A percentile compares a stretch with the other conserved stretches of the same genome.
Evolutionary conservation across 768 basidiomycete species (phyloP).

Genomic region (Tulasnella calospora): DNA sequence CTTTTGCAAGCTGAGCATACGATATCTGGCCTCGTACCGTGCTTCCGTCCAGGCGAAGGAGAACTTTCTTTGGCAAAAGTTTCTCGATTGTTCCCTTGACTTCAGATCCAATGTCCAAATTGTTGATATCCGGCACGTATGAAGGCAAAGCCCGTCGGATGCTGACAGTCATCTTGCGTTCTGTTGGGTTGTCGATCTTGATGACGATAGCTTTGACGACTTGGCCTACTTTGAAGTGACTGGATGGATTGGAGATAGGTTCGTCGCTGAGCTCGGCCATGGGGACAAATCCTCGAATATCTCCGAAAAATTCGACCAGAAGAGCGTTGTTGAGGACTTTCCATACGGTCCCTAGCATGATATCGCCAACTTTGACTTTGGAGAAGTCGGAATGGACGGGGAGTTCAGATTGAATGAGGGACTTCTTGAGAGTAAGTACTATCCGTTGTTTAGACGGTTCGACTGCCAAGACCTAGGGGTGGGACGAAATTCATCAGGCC

Average conservation of each 20-base stretch:
- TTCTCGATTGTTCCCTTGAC: slow-evolving; percentile 35
- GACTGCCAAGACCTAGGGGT: slow-evolving; percentile 60
- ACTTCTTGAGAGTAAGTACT: slow-evolving; percentile 85
- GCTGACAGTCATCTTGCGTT: slow-evolving; percentile 68
- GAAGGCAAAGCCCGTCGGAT: slow-evolving; percentile 69
- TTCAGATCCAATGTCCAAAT: slow-evolving; percentile 69
- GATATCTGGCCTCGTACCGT: slow-evolving; percentile 78
- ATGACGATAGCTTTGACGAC: slow-evolving; percentile 80
- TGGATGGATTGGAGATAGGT: slow-evolving; percentile 43
- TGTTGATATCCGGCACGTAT: slow-evolving; percentile 57
- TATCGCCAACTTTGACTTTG: slow-evolving; percentile 61
- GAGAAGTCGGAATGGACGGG: slow-evolving; percentile 62
- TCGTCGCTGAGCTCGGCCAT: slow-evolving; percentile 79
- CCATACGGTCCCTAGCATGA: slow-evolving; percentile 79
- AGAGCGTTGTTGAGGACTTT: slow-evolving; percentile 75
- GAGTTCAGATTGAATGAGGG: slow-evolving; percentile 72
- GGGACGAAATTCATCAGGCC: slow-evolving; percentile 1
- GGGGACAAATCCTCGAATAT: slow-evolving; percentile 76
- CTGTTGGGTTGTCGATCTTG: slow-evolving; percentile 51
- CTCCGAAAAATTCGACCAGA: slow-evolving; percentile 87
- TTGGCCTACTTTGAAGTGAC: slow-evolving; percentile 71
- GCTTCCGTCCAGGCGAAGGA: slow-evolving; percentile 60
- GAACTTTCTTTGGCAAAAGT: background rate
- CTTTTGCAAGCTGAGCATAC: slow-evolving; percentile 79
- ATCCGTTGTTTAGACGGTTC: slow-evolving; percentile 52